Evolutionary conservation across 352 stramenopile species (phyloP), one percentile per base, ranked within the genome.

Genomic region (Globisporangium carolinianum): DNA sequence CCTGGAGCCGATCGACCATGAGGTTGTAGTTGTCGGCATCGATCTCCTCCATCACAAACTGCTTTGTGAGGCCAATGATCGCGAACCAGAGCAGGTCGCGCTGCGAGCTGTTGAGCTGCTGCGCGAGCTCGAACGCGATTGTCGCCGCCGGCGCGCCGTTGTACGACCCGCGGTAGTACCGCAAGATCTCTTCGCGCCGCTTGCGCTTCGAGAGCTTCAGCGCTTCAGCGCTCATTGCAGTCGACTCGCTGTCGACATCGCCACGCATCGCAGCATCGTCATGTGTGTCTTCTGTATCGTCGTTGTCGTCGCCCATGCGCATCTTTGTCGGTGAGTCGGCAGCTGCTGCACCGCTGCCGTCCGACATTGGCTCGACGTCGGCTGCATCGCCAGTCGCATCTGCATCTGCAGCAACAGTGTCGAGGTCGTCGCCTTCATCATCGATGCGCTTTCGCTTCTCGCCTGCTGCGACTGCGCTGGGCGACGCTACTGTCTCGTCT

Each of bases 51-150:
- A 98, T 75, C 36, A 98, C 65, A 51, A 97, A 98, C 49, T 98
- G 92, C 71, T 98, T 96, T 10, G 96, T 98, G 0, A 98, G 79
- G 2, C 96, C 97, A 6, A 99, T 83, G 63, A 98, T 98, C n/a
- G 96, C 95, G 47, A 98, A 91, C 97, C 97, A 99, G 10, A 99
- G 72, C 53, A 98, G 57, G 62, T 98, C 91, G 8, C 86, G 87
- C 48, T 84, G 85, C 11, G 79, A 76, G 38, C 73, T 86, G 57
- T 96, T 96, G 51, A 95, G 71, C 50, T 94, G 83, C 46, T 93
- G 76, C 0, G 86, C 80, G 32, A 97, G 60, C 53, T 94, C 75
- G 46, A 86, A 95, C 36, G 87, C 73, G n/a, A 97, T 74, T 0
- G 79, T 81, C 5, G 88, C 74, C 0, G 83, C 83, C 0, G 86